Evolutionary conservation across 257 asterid genomes (phyloP).

Genomic region (Forsythia suspensa): DNA sequence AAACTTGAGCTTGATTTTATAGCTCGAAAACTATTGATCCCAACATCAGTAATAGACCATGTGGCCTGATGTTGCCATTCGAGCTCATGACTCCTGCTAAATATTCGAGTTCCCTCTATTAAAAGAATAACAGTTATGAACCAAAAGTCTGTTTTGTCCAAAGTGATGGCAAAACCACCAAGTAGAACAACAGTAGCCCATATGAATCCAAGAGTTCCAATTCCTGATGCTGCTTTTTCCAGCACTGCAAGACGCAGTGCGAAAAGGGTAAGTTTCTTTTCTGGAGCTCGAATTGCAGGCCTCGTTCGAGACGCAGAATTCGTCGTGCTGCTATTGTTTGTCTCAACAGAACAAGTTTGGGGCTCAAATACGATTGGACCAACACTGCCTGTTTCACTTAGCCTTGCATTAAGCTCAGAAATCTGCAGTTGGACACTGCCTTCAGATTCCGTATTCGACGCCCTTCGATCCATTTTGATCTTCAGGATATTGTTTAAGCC

Average conservation of each 20-base stretch:
- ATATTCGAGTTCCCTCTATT: conserved; percentile 75
- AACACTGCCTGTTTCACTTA: conserved; percentile 29
- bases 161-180: conserved; percentile 88
- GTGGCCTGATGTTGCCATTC: conserved; percentile 97
- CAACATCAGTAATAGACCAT: conserved; percentile 70
- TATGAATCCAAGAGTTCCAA: conserved; percentile 87
- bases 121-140: conserved; percentile 72
- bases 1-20: conserved; percentile 52
- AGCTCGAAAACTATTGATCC: conserved; percentile 69
- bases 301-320: conserved; percentile 21
- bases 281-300: conserved; percentile 62
- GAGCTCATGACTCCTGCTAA: conserved; percentile 90
- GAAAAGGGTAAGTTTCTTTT: conserved; percentile 81
- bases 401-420: conserved; percentile 30
- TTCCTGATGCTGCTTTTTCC: conserved; percentile 79
- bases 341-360: conserved; percentile 30
- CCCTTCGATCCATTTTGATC: conserved; percentile 44
- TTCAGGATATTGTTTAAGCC: background rate
- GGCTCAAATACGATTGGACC: conserved; percentile 51
- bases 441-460: conserved; percentile 44
- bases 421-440: conserved; percentile 64
- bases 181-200: conserved; percentile 98
- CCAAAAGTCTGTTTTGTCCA: conserved; percentile 86
- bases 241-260: conserved; percentile 87
- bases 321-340: conserved; percentile 39